These are phyloP conservation scores for Nepenthes mirabilis DNA, from an alignment of 148 eudicot species.

Conservation along the genomic window DNA sequence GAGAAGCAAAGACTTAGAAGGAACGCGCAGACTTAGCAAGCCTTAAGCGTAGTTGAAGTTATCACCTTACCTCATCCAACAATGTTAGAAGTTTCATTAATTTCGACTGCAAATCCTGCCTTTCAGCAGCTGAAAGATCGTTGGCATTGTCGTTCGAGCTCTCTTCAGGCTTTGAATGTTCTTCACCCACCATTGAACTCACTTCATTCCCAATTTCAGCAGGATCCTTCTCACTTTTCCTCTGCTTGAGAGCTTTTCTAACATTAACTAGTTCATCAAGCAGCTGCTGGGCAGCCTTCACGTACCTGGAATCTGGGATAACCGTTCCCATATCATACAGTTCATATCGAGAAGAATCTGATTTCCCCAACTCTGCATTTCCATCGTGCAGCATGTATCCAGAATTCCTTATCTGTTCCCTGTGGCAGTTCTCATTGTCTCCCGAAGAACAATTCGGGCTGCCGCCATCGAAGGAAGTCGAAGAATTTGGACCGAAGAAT, in stretches of 20 bases:
- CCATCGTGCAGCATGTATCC: not conserved
- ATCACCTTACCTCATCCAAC: slow-evolving; percentile 71
- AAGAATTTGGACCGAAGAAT: slow-evolving; percentile 11
- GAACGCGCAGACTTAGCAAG: too few relatives aligned
- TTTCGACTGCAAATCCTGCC: slow-evolving; percentile 76
- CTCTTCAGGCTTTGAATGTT: slow-evolving; percentile 5
- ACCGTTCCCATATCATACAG: not conserved
- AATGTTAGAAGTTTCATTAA: slow-evolving; percentile 67
- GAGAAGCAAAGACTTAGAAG: too few relatives aligned
- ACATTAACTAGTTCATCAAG: slow-evolving; percentile 64
- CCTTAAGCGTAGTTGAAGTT: not conserved
- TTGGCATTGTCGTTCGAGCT: not conserved
- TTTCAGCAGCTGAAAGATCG: slow-evolving; percentile 27
- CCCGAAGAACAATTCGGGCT: not conserved
- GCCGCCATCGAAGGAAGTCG: not conserved
- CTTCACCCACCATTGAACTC: slow-evolving; percentile 12
- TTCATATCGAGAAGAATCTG: not conserved
- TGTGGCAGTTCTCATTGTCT: slow-evolving; percentile 1
- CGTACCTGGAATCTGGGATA: slow-evolving; percentile 39
- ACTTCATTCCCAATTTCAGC: not conserved
- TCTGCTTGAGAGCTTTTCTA: slow-evolving; percentile 24
- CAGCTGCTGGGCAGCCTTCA: slow-evolving; percentile 65
- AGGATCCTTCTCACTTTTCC: slow-evolving; percentile 1
- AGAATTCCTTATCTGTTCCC: not conserved
- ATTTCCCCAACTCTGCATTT: not conserved